These are phyloP conservation scores for Coriolopsis trogii DNA, from an alignment of 1,284 basidiomycete species.

Conservation along the genomic window DNA sequence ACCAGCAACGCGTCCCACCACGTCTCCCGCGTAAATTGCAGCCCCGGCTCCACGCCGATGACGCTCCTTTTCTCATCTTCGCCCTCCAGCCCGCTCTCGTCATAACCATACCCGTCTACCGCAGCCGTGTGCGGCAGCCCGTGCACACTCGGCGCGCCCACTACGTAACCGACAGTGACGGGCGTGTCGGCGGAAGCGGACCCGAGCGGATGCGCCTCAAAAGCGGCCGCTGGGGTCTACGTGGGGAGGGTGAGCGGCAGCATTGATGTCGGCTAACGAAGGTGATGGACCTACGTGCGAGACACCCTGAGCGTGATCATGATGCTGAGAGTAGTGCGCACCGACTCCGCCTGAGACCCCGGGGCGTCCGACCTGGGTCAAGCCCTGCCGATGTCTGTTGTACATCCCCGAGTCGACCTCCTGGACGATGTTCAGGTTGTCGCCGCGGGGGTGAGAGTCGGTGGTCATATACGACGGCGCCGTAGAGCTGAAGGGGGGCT, in stretches of 20 bases:
- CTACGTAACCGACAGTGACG: constrained; percentile 10
- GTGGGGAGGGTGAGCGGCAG: constrained; percentile 23
- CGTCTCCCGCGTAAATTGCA: constrained; percentile 66
- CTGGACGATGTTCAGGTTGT: constrained; percentile 18
- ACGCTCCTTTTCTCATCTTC: constrained; percentile 4
- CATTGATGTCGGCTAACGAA: constrained; percentile 25
- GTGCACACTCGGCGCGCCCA: constrained; percentile 3
- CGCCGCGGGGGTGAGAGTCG: constrained; percentile 1
- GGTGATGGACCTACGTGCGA: constrained; percentile 27
- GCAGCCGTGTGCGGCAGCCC: constrained; percentile 2
- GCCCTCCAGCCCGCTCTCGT: constrained; percentile 4
- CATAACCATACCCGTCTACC: constrained; percentile 9
- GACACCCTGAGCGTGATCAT: constrained; percentile 16
- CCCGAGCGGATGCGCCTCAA: constrained; percentile 24
- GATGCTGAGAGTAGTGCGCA: constrained; percentile 18
- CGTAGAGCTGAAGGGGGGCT: constrained; percentile 13
- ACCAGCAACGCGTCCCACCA: constrained; percentile 77
- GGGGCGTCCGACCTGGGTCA: constrained; percentile 7
- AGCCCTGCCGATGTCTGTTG: constrained; percentile 15
- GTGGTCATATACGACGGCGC: constrained; percentile 10
- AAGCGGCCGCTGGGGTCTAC: constrained; percentile 27
- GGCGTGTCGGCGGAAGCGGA: constrained; percentile 17
- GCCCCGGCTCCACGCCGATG: constrained; percentile 55
- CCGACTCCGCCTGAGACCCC: constrained; percentile 8
- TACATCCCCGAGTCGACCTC: constrained; percentile 18